phyloP scores from a whole-genome alignment of 2,329 filamentous ascomycete genomes.

The Penicillium sp. region DNA sequence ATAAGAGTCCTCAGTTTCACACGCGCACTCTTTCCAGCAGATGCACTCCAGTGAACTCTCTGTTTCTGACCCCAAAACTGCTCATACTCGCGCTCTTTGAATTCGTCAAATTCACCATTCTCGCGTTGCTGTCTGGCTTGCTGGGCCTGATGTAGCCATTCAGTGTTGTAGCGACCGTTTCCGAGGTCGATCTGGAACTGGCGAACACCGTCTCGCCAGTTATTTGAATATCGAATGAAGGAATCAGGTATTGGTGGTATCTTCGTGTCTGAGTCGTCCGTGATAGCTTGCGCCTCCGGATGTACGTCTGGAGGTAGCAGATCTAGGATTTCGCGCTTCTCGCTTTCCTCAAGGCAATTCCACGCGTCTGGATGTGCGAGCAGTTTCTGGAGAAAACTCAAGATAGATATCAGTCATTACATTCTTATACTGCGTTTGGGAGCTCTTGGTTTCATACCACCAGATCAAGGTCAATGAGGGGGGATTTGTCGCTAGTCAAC shows the following conservation, averaged over 20 bases:
- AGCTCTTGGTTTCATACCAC: constrained; percentile 32
- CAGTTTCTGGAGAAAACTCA: constrained; percentile 32
- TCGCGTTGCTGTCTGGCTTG: constrained; percentile 52
- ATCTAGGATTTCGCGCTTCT: constrained; percentile 41
- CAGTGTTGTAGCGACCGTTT: constrained; percentile 54
- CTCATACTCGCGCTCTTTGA: constrained; percentile 54
- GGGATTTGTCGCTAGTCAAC: constrained; percentile 39
- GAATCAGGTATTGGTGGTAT: constrained; percentile 40
- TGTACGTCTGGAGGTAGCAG: constrained; percentile 44
- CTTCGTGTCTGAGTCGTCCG: constrained; percentile 30
- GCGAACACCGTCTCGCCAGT: constrained; percentile 52
- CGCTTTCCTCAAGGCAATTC: constrained; percentile 40
- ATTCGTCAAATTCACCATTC: constrained; percentile 55
- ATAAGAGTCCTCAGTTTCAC: constrained; percentile 40
- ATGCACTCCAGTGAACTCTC: constrained; percentile 31
- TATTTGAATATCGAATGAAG: constrained; percentile 45
- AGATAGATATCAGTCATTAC: background rate
- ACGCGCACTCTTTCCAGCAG: constrained; percentile 43
- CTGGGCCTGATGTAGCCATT: constrained; percentile 55
- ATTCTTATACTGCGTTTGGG: background rate
- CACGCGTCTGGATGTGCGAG: constrained; percentile 42
- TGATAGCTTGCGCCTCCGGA: constrained; percentile 28
- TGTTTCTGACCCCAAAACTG: constrained; percentile 57
- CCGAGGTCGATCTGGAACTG: constrained; percentile 55
- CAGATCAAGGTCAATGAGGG: constrained; percentile 36